Evolutionary conservation across 108 stramenopile species (phyloP), one percentile per base, ranked within the genome.

Genomic region (Nannochloropsis salina): DNA sequence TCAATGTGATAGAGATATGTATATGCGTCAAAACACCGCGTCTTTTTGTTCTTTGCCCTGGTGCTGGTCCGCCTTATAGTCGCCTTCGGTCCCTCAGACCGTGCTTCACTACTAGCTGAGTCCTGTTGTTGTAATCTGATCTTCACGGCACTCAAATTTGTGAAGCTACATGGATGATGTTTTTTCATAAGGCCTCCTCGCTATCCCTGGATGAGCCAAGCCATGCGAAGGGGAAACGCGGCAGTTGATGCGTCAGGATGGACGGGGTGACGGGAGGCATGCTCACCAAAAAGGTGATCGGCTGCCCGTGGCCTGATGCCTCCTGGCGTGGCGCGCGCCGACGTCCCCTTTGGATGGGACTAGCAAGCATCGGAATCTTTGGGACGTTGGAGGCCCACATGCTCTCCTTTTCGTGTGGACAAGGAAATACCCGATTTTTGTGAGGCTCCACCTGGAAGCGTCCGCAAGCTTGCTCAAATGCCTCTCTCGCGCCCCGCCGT

Each of bases 141-240:
- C 61, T 15, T 74, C 61, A 74, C 15, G 61, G 61, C 61, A 74
- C 61, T 74, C 61, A 74, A 74, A 74, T 74, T 74, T 3, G 61
- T 74, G 8, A n/a, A 74, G 61, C 61, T n/a, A 74, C 20, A 74
- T n/a, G n/a, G n/a, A 74, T 74, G 31, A 31, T 31, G 61, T 0
- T 6, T 74, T 74, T n/a, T n/a, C 61, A 74, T n/a, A 74, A 74
- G n/a, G 61, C 61, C 61, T 74, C 61, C 61, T 74, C 61, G 61
- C 61, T 74, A 74, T 74, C 61, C 61, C 61, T n/a, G 61, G 61
- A 74, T 74, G 61, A 74, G 61, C 8, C 61, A 74, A 74, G 61
- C 61, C n/a, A n/a, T 74, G 61, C 61, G 15, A 15, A 8, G 61
- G 2, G n/a, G 61, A n/a, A 74, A 74, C n/a, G 61, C n/a, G 61